Evolutionary conservation across 768 basidiomycete genomes (phyloP).

Genomic region (Symmetrospora coprosmae): DNA sequence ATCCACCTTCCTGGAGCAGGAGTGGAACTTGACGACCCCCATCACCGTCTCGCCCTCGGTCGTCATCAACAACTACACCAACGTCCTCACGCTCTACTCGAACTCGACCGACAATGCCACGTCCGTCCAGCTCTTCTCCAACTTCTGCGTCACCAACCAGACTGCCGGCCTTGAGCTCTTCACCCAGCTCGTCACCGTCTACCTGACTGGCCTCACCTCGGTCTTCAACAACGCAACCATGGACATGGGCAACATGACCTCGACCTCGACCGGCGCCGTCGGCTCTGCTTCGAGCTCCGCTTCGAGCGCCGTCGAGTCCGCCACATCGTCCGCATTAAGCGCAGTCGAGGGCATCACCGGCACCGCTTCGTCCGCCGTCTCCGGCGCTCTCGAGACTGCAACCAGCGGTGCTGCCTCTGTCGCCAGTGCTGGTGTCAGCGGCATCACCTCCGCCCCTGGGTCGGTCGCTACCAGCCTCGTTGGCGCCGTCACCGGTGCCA

Average conservation of each 20-base stretch:
- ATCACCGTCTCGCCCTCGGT: constrained; percentile 1
- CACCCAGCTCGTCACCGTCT: constrained; percentile 6
- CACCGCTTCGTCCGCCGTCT: background rate
- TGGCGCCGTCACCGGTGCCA: background rate
- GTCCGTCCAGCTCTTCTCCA: constrained; percentile 16
- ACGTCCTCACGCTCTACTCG: constrained; percentile 13
- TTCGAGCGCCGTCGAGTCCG: background rate
- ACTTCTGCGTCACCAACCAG: constrained; percentile 19
- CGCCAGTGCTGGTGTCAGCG: background rate
- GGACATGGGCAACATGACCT: background rate
- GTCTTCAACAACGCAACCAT: background rate
- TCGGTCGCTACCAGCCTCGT: background rate
- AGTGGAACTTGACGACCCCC: constrained; percentile 9
- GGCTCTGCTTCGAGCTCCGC: background rate
- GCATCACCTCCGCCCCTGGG: too few species aligned
- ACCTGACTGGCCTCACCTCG: constrained; percentile 9
- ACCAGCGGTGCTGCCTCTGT: background rate
- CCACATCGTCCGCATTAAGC: background rate
- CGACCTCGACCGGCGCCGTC: background rate
- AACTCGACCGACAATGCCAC: constrained; percentile 17
- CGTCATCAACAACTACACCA: constrained; percentile 10
- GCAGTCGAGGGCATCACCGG: too few species aligned
- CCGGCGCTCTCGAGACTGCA: background rate
- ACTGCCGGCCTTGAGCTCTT: constrained; percentile 9
- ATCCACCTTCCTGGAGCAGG: constrained; percentile 1